Evolutionary conservation across 352 stramenopile genomes (phyloP), one percentile per base, ranked within the genome.

Genomic region (Elongisporangium anandrum): DNA sequence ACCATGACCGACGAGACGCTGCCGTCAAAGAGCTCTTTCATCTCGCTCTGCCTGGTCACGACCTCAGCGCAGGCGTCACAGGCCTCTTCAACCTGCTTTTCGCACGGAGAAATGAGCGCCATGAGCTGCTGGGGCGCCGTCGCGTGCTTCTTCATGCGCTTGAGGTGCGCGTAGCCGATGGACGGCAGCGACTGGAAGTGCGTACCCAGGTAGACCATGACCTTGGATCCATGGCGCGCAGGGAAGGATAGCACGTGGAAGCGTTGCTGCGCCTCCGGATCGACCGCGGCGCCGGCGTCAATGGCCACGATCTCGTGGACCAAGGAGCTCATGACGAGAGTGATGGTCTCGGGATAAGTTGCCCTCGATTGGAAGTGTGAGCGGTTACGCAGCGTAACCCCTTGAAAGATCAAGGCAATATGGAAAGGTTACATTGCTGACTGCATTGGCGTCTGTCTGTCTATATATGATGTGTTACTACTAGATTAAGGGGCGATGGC

Each of bases 91-190:
- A 34, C 54, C 29, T 8, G 29, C 29, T 8, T 41, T 26, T 54
- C 39, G 16, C 74, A 52, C 0, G 86, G 78, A 17, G 61, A 63
- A 49, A 92, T 52, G 26, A 95, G 69, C 50, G 84, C 80, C 45
- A 90, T 60, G 47, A 92, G 75, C 16, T 68, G 66, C 34, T 74
- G 48, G 5, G 64, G 55, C 7, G 54, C 15, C 24, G 56, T 47
- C 19, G 81, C 57, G 57, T 83, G 72, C 64, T 92, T 92, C 60
- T 92, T 93, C 54, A 95, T 79, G 39, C 86, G 86, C 70, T 95
- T 95, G 41, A 95, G 69, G 54, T 95, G 86, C 38, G 65, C 69
- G 58, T 86, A 93, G 20, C 86, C 84, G 38, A 90, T 61, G 52
- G 81, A 77, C 13, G 69, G 56, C 23, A 95, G 70, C 19, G 81